Conservation (phyloP, 2,329 filamentous ascomycete genomes). For the Aspergillus aculeatus region DNA sequence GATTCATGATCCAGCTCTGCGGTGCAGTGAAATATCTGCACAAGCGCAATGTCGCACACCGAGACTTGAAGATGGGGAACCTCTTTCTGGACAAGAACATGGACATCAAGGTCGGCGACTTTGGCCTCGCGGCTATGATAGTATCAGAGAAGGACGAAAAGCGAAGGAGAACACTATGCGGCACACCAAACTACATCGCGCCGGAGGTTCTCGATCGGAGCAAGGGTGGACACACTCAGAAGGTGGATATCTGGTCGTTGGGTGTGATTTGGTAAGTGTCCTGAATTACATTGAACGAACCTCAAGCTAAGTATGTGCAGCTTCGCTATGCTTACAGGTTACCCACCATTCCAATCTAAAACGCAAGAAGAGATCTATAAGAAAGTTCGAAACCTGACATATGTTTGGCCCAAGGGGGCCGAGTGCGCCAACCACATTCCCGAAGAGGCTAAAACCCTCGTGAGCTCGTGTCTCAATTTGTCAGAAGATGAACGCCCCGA, state of each 20-base stretch:
- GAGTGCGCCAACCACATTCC: constrained; percentile 48
- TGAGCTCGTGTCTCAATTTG: constrained; percentile 48
- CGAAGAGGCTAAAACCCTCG: constrained; percentile 49
- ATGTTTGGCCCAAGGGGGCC: constrained; percentile 49
- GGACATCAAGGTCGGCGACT: constrained; percentile 98
- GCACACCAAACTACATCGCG: constrained; percentile 97
- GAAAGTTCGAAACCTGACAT: constrained; percentile 49
- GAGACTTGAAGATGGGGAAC: constrained; percentile 97
- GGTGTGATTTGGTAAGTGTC: constrained; percentile 83
- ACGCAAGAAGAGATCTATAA: constrained; percentile 54
- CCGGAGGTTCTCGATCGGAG: constrained; percentile 94
- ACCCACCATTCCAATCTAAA: constrained; percentile 88
- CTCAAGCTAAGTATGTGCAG: constrained; percentile 43
- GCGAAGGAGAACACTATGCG: constrained; percentile 88
- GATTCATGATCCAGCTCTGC: constrained; percentile 91
- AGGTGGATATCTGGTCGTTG: constrained; percentile 97
- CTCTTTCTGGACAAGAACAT: constrained; percentile 91
- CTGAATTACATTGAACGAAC: constrained; percentile 1
- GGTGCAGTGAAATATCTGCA: constrained; percentile 99
- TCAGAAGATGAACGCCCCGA: constrained; percentile 50
- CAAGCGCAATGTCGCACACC: constrained; percentile 89
- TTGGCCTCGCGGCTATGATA: constrained; percentile 87
- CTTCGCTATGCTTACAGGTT: constrained; percentile 95
- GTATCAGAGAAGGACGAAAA: constrained; percentile 86
- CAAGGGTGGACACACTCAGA: constrained; percentile 92